phyloP scores from a whole-genome alignment of 371 early-diverging fungal genomes.

The Paramicrosporidium saccamoebae region DNA sequence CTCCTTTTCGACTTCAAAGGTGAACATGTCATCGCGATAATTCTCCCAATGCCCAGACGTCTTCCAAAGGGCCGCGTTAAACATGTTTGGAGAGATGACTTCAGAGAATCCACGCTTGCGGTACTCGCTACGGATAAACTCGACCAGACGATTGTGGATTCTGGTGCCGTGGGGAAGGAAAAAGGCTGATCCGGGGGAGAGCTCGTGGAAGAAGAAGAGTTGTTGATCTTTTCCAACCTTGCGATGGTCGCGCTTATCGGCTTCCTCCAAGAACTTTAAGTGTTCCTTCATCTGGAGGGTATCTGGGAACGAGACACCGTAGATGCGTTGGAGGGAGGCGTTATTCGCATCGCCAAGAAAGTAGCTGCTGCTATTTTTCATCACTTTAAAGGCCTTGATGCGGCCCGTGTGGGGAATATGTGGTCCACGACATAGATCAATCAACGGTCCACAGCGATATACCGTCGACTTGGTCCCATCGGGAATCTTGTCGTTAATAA shows the following conservation, averaged over 20 bases:
- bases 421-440: conserved; percentile 96
- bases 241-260: conserved; percentile 90
- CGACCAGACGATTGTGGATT: conserved; percentile 73
- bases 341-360: conserved; percentile 91
- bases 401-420: conserved; percentile 83
- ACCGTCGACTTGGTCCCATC: conserved; percentile 85
- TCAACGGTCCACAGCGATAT: conserved; percentile 89
- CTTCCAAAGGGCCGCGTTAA: conserved; percentile 85
- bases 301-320: conserved; percentile 96
- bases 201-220: conserved; percentile 88
- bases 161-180: conserved; percentile 90
- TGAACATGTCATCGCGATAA: conserved; percentile 95
- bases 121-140: conserved; percentile 49
- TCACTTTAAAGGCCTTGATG: conserved; percentile 74
- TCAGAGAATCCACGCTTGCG: conserved; percentile 45
- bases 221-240: conserved; percentile 82
- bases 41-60: conserved; percentile 96
- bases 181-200: conserved; percentile 85
- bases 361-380: conserved; percentile 91
- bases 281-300: conserved; percentile 78
- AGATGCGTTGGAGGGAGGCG: conserved; percentile 89
- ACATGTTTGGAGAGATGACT: conserved; percentile 93
- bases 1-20: conserved; percentile 31
- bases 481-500: conserved; percentile 71
- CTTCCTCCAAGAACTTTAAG: conserved; percentile 74